phyloP scores from a whole-genome alignment of 192 early-diverging fungal species.

The Mortierella hygrophila region DNA sequence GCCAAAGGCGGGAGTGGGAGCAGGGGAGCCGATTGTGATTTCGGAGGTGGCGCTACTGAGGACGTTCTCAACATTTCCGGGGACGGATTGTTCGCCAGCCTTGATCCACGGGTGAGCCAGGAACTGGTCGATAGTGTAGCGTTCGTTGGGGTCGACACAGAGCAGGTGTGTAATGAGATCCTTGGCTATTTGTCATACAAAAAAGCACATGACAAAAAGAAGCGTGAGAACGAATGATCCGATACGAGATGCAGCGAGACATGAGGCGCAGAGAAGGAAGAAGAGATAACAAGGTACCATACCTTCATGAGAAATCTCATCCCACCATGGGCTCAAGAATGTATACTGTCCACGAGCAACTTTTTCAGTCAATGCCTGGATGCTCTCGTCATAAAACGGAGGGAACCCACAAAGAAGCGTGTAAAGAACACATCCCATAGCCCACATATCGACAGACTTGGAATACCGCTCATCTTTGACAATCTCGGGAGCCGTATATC shows the following conservation, averaged over 20 bases:
- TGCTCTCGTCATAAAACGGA: slow-evolving; percentile 85
- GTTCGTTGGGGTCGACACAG: slow-evolving; percentile 73
- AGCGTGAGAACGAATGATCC: neutral
- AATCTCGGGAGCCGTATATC: slow-evolving; percentile 93
- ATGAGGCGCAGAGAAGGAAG: neutral
- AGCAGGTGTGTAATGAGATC: slow-evolving; percentile 78
- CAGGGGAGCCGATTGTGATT: slow-evolving; percentile 4
- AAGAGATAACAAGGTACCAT: neutral
- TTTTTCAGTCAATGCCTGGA: slow-evolving; percentile 80
- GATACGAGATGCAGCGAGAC: neutral
- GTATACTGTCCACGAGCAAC: slow-evolving; percentile 85
- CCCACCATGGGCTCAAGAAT: slow-evolving; percentile 92
- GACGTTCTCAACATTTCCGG: neutral
- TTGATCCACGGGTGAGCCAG: slow-evolving; percentile 81
- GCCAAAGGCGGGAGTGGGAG: neutral
- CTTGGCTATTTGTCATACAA: slow-evolving; percentile 60
- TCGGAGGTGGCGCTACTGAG: neutral
- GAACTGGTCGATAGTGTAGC: slow-evolving; percentile 83
- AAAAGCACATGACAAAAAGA: neutral
- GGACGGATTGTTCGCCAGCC: slow-evolving; percentile 11
- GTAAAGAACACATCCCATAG: slow-evolving; percentile 85
- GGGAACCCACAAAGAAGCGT: slow-evolving; percentile 84
- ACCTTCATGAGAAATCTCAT: slow-evolving; percentile 75
- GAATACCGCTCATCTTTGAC: slow-evolving; percentile 80
- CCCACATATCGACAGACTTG: slow-evolving; percentile 88